Evolutionary conservation across 2,329 filamentous ascomycete genomes (phyloP).

Genomic region (Penicillium sumatraense): DNA sequence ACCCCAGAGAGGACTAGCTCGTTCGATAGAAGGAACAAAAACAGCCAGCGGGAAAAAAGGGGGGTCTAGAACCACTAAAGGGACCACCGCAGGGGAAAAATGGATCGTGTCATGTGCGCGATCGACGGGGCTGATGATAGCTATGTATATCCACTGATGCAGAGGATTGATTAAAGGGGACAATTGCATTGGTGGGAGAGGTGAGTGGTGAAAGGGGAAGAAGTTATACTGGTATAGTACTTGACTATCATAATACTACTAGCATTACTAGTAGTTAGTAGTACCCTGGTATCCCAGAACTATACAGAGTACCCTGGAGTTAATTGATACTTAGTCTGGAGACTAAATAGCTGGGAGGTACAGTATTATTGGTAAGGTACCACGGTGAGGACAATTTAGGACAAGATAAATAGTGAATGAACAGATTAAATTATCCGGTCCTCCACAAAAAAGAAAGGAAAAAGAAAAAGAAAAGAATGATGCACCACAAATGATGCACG

Average conservation of each 20-base stretch:
- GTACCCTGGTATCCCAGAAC: too few relatives aligned
- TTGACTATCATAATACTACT: too few relatives aligned
- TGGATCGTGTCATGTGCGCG: constrained; percentile 32
- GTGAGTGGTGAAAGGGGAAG: too few relatives aligned
- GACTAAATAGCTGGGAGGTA: too few relatives aligned
- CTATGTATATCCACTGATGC: neutral
- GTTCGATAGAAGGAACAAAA: constrained; percentile 13
- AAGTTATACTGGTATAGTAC: too few relatives aligned
- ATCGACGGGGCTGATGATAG: constrained; percentile 23
- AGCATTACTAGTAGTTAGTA: too few relatives aligned
- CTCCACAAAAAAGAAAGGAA: neutral
- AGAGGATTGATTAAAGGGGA: neutral
- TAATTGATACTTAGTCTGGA: too few relatives aligned
- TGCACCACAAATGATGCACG: constrained; percentile 5
- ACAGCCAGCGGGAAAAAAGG: constrained; percentile 4
- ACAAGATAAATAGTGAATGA: too few relatives aligned
- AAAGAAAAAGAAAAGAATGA: constrained; percentile 1
- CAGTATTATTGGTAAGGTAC: too few relatives aligned
- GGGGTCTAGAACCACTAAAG: constrained; percentile 27
- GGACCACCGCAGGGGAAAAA: constrained; percentile 23
- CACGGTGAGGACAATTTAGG: too few relatives aligned
- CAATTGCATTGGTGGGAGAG: neutral
- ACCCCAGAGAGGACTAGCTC: constrained; percentile 1
- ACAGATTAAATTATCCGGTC: too few relatives aligned
- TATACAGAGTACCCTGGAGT: too few relatives aligned